Conservation (phyloP, 768 basidiomycete genomes). For the Phlebiopsis flavidoalba region DNA sequence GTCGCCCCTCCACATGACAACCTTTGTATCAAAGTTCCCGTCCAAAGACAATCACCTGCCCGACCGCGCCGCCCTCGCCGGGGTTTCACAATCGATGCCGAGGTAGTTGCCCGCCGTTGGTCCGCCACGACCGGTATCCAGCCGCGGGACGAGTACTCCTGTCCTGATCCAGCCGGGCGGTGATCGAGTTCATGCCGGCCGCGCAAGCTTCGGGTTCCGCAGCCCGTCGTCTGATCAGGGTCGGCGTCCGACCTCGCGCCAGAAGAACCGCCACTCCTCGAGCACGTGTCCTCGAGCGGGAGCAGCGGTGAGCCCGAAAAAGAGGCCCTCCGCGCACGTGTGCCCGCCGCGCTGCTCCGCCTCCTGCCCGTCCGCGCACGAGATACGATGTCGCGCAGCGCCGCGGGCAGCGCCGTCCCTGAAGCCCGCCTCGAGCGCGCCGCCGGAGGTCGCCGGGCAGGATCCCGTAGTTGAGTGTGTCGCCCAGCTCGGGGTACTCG, state of each 20-base stretch:
- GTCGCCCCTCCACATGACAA: conserved; percentile 90
- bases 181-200: conserved; percentile 85
- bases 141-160: conserved; percentile 87
- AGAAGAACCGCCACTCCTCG: conserved; percentile 96
- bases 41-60: conserved; percentile 98
- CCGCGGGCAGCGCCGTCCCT: conserved; percentile 78
- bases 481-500: conserved; percentile 91
- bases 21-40: conserved; percentile 97
- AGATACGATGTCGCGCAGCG: conserved; percentile 91
- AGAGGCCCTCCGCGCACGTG: conserved; percentile 85
- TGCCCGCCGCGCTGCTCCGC: conserved; percentile 83
- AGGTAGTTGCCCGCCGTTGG: conserved; percentile 94
- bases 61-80: conserved; percentile 63
- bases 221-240: conserved; percentile 76
- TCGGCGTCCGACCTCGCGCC: conserved; percentile 93
- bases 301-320: conserved; percentile 94
- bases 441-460: conserved; percentile 69
- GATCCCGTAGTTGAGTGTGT: conserved; percentile 92
- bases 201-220: conserved; percentile 66
- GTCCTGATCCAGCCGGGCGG: conserved; percentile 84
- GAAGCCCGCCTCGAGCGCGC: conserved; percentile 72
- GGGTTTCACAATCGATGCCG: conserved; percentile 93
- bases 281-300: conserved; percentile 89
- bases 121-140: conserved; percentile 97
- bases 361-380: conserved; percentile 89